Evolutionary conservation across 2,329 filamentous ascomycete species (phyloP), one percentile per base, ranked within the genome.

Genomic region (Teratosphaeria viscida): DNA sequence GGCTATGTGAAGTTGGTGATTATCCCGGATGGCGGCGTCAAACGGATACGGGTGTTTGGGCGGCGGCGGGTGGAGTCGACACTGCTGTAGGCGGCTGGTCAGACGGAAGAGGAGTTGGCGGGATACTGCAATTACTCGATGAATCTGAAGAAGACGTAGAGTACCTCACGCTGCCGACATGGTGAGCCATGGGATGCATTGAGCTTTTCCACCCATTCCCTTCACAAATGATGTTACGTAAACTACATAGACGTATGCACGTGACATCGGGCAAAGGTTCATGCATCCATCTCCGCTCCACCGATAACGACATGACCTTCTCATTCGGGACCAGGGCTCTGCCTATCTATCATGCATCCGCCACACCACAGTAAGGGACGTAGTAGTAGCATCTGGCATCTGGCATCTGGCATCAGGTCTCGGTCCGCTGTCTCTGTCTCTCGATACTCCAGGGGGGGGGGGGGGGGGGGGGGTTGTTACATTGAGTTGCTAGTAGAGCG

Each of bases 21-120:
- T 72, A 90, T 96, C 66, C 92, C 92, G 0, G 92, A 97, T 74
- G 92, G 92, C 37, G 92, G 92, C 27, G 88, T 96, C 2, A 96
- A 95, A 83, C 80, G 92, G 64, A 82, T 96, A 65, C 83, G 90
- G 54, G 84, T 92, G 1, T 85, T 89, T 73, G 89, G 87, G 2
- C 85, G 81, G 23, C 35, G 59, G 26, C 43, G n/a, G 16, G 43
- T 11, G 23, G 43, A 23, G n/a, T 8, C 43, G 37, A 6, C 37
- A 16, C 2, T 39, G 37, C 19, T 23, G 43, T 23, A 49, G 43
- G 43, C 43, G n/a, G 43, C n/a, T 49, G 43, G 43, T 10, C 5
- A 49, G 16, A 23, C 6, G n/a, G 43, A 49, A 23, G n/a, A 23
- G n/a, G n/a, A 49, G 1, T 3, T 49, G n/a, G 5, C 16, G 8